These are phyloP conservation scores for Crithidia brevicula DNA, from an alignment of 208 protist species.

Conservation along the genomic window DNA sequence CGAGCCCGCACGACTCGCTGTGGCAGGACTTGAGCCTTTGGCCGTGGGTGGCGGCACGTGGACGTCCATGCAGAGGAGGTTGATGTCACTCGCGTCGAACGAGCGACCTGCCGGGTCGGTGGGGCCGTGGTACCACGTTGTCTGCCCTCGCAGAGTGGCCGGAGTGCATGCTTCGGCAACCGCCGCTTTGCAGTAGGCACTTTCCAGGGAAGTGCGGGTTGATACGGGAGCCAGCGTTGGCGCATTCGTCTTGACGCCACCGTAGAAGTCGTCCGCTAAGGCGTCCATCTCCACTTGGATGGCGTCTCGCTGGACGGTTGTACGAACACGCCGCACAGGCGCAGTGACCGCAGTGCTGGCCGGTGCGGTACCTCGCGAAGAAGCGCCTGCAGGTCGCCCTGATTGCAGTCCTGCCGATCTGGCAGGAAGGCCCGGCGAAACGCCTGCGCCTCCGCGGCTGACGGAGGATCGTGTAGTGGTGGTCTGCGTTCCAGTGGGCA, in stretches of 20 bases:
- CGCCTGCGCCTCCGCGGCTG: not conserved
- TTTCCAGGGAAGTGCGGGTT: not conserved
- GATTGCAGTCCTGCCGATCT: no score
- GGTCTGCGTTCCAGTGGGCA: no score
- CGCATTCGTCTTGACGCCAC: slow-evolving; percentile 23
- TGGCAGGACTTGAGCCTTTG: no score
- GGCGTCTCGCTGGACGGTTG: slow-evolving; percentile 38
- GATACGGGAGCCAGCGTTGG: not conserved
- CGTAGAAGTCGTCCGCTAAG: slow-evolving; percentile 68
- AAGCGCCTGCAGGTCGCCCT: no score
- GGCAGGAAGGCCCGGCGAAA: no score
- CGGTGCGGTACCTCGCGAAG: no score
- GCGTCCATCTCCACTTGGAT: slow-evolving; percentile 64
- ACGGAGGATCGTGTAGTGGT: not conserved
- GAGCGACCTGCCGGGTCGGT: slow-evolving; percentile 41
- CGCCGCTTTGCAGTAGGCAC: slow-evolving; percentile 7
- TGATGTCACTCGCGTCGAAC: slow-evolving; percentile 84
- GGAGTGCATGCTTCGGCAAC: not conserved
- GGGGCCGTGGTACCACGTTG: slow-evolving; percentile 57
- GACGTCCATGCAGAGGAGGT: slow-evolving; percentile 91
- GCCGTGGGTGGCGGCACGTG: not conserved
- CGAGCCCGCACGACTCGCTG: not conserved
- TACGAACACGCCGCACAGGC: not conserved
- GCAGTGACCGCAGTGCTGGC: no score
- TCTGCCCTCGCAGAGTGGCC: slow-evolving; percentile 28